A percentile compares a stretch with the other conserved stretches of the same genome.
phyloP scores from a whole-genome alignment of 768 basidiomycete species.

The Phlebiopsis flavidoalba region DNA sequence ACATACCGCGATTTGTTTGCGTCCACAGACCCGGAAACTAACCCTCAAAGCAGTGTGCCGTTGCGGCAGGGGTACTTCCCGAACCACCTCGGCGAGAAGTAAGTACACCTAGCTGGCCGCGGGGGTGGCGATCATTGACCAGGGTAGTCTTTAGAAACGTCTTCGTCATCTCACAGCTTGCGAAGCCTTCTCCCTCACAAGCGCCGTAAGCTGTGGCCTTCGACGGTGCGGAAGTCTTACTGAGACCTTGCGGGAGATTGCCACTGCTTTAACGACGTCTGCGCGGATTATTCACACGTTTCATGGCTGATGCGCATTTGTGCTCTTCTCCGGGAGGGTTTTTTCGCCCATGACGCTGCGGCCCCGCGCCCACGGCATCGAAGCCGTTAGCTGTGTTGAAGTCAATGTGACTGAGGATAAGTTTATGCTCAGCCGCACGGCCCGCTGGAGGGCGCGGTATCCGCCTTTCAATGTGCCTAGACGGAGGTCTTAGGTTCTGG shows the following conservation, averaged over 20 bases:
- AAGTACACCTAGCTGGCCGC: background rate
- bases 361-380: background rate
- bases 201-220: background rate
- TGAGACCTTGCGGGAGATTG: background rate
- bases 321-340: background rate
- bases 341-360: background rate
- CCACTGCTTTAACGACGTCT: background rate
- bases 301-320: background rate
- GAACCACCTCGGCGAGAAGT: background rate
- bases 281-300: background rate
- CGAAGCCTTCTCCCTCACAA: background rate
- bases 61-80: background rate
- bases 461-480: background rate
- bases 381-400: background rate
- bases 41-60: background rate
- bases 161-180: background rate
- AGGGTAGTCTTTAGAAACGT: background rate
- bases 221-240: background rate
- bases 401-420: background rate
- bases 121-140: background rate
- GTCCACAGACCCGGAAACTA: background rate
- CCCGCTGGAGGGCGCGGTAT: background rate
- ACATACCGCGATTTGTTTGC: background rate
- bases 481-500: background rate
- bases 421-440: background rate